These are phyloP conservation scores for Scheffersomyces coipomensis DNA, from an alignment of 805 yeast genomes.

Conservation along the genomic window DNA sequence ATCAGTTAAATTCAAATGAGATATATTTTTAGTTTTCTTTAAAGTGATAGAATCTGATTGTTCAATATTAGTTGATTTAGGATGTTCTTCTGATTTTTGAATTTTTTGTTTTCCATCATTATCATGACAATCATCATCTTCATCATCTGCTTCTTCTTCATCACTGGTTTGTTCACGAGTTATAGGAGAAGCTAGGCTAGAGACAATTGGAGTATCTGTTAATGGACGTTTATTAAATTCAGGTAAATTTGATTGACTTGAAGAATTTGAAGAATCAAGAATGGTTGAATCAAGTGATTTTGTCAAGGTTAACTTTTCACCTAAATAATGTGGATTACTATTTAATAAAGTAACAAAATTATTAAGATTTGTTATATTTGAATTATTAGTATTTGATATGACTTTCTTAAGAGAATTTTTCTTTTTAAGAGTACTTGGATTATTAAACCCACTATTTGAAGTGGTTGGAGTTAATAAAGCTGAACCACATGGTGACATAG, in stretches of 20 bases:
- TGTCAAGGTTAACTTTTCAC: conserved; percentile 9
- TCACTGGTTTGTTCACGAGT: conserved; percentile 28
- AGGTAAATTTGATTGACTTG: conserved; percentile 33
- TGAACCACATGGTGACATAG: conserved; percentile 2
- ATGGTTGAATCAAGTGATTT: conserved; percentile 13
- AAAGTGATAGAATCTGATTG: conserved; percentile 15
- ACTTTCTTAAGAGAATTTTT: neutral
- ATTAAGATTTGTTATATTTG: neutral
- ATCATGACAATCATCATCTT: conserved; percentile 20
- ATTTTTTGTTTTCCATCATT: conserved; percentile 7
- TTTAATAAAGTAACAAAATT: neutral
- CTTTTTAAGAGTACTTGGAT: neutral
- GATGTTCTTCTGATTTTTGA: neutral
- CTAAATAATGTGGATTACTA: conserved; percentile 9
- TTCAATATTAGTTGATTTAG: conserved; percentile 1
- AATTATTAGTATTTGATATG: neutral
- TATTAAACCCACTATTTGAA: neutral
- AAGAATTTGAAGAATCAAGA: conserved; percentile 8
- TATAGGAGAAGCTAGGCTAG: conserved; percentile 55
- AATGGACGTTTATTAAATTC: conserved; percentile 70
- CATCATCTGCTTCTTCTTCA: conserved; percentile 21
- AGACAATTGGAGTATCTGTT: conserved; percentile 71
- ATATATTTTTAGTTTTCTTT: conserved; percentile 27
- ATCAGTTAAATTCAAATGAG: conserved; percentile 39
- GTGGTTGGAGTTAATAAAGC: neutral